Conservation (phyloP, 345 rosid species). For the Anacardium occidentale region DNA sequence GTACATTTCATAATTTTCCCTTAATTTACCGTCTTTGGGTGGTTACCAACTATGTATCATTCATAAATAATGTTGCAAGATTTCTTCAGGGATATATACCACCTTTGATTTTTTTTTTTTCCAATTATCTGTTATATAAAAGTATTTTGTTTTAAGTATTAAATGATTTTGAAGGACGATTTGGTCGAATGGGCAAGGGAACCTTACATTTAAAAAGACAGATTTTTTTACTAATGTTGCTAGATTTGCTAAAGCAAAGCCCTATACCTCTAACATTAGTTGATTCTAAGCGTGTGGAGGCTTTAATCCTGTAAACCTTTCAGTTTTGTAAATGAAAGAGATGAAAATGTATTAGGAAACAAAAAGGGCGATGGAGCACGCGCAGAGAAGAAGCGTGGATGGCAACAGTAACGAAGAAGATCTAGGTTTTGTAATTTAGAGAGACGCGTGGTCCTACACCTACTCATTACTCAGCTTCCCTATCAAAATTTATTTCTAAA, state of each 20-base stretch:
- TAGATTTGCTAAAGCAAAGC: not conserved
- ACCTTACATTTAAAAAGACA: too few relatives aligned
- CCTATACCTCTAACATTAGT: not conserved
- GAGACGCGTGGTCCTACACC: too few relatives aligned
- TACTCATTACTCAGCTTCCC: too few relatives aligned
- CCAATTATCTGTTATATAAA: not conserved
- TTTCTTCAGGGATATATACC: slow-evolving; percentile 33
- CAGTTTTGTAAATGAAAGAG: too few relatives aligned
- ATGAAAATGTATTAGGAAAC: too few relatives aligned
- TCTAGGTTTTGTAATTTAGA: slow-evolving; percentile 11
- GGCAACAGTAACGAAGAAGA: slow-evolving; percentile 6
- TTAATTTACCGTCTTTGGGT: slow-evolving; percentile 39
- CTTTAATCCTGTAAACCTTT: too few relatives aligned
- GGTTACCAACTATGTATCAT: slow-evolving; percentile 39
- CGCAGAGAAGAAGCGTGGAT: slow-evolving; percentile 5
- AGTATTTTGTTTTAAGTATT: not conserved
- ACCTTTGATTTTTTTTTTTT: not conserved
- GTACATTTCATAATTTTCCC: slow-evolving; percentile 46
- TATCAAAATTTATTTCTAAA: too few relatives aligned
- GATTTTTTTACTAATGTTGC: too few relatives aligned
- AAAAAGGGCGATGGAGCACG: too few relatives aligned
- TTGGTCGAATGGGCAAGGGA: not conserved
- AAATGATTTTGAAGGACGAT: not conserved
- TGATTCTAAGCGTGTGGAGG: too few relatives aligned
- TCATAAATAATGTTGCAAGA: slow-evolving; percentile 49